A percentile compares a stretch with the other conserved stretches of the same genome.
Conservation (phyloP, 2,329 filamentous ascomycete genomes). For the Colletotrichum euphorbiae region DNA sequence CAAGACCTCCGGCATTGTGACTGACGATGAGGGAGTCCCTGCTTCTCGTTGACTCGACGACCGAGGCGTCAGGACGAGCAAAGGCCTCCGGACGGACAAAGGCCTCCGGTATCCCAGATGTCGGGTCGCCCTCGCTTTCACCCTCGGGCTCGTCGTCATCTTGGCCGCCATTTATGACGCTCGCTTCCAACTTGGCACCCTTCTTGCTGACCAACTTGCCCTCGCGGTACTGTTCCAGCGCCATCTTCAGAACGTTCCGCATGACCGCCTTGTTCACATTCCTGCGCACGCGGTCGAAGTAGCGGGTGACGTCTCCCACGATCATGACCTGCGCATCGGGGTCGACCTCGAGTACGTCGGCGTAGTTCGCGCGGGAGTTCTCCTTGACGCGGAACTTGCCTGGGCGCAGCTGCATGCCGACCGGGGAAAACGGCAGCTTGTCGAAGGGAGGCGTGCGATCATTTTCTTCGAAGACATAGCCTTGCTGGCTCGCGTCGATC, state of each 20-base stretch:
- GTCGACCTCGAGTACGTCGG: constrained; percentile 38
- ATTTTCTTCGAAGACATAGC: constrained; percentile 36
- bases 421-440: constrained; percentile 34
- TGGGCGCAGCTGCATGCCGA: constrained; percentile 36
- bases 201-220: constrained; percentile 35
- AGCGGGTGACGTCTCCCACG: constrained; percentile 35
- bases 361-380: constrained; percentile 36
- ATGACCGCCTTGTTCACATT: constrained; percentile 39
- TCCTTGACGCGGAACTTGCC: constrained; percentile 39
- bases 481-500: constrained; percentile 38
- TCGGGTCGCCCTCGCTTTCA: constrained; percentile 28
- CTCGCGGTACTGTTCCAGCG: constrained; percentile 36
- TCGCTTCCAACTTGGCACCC: constrained; percentile 32
- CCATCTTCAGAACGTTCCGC: constrained; percentile 37
- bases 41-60: constrained; percentile 9
- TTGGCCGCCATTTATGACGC: constrained; percentile 26
- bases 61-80: not conserved
- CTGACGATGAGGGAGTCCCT: no score
- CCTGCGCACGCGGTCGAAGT: constrained; percentile 34
- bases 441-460: constrained; percentile 37
- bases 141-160: constrained; percentile 33
- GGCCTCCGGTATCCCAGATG: not conserved
- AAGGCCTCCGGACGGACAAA: not conserved
- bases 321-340: constrained; percentile 40
- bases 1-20: no score